Evolutionary conservation across 2,329 filamentous ascomycete species (phyloP).

Genomic region (Septoria linicola): DNA sequence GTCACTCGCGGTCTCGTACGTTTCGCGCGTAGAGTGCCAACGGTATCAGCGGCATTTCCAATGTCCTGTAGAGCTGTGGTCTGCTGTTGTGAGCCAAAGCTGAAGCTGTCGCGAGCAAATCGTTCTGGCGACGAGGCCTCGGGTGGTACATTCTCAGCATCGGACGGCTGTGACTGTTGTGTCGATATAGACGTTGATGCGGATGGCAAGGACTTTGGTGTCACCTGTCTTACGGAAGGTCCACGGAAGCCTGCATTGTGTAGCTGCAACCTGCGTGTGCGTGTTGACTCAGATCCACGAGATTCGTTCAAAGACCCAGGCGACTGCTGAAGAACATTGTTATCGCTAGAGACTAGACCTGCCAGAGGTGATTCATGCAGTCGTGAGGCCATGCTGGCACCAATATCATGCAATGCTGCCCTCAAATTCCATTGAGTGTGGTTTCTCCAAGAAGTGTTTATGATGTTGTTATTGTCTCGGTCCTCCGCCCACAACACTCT

Average conservation of each 20-base stretch:
- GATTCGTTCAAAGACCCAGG: neutral
- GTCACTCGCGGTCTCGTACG: conserved; percentile 21
- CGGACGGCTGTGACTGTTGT: conserved; percentile 17
- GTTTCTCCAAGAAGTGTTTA: neutral
- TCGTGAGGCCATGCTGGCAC: conserved; percentile 6
- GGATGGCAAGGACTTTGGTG: conserved; percentile 28
- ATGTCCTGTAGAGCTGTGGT: conserved; percentile 36
- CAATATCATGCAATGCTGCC: conserved; percentile 2
- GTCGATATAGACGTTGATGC: conserved; percentile 29
- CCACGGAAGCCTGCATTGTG: conserved; percentile 40
- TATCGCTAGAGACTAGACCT: neutral
- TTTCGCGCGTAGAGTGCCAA: conserved; percentile 21
- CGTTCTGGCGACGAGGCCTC: conserved; percentile 9
- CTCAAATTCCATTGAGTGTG: neutral
- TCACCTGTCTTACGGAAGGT: conserved; percentile 35
- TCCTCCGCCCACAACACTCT: neutral
- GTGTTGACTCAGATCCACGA: conserved; percentile 20
- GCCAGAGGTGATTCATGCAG: conserved; percentile 3
- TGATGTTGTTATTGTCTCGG: neutral
- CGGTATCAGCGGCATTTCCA: conserved; percentile 21
- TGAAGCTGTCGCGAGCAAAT: conserved; percentile 13
- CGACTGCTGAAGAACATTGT: neutral
- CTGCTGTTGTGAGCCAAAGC: conserved; percentile 25
- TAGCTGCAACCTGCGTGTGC: conserved; percentile 36
- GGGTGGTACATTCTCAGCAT: conserved; percentile 30